Base-by-base conservation (phyloP, 1,139 yeast genomes). In the Magnusiomyces sp. region DNA sequence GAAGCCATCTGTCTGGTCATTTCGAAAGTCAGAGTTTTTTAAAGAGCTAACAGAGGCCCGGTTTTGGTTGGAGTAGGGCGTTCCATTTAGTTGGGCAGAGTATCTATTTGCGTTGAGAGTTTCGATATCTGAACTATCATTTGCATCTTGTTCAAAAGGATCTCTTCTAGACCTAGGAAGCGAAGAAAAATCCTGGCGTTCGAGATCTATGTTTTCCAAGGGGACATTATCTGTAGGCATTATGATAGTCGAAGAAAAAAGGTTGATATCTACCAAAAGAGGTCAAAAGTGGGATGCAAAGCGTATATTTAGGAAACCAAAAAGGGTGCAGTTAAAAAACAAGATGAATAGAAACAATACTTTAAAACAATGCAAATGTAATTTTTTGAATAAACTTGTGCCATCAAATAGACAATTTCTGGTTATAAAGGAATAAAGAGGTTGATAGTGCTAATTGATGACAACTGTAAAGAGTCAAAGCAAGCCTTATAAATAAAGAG, bases 121-220 rank as follows among this genome's bases (percentile, higher is more conserved):
- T 14, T 43, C 46, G 16, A 34, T 43, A 36, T 43, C 46, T 17
- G 23, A 27, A 20, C 14, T 29, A 23, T 43, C 46, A 34, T 43
- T 36, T 17, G n/a, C 16, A 13, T 36, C 40, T 13, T 34, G 27
- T 5, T 34, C 46, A 14, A 34, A 43, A 5, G 46, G 40, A 34
- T 43, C 46, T 7, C 19, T 13, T 17, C 36, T 14, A 5, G 36
- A 34, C 27, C 37, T 16, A 5, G 46, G 40, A 36, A 43, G 46
- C 11, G 37, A 31, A 14, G 37, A 10, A 10, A 10, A 10, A 27
- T 14, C 17, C 13, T 19, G 40, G n/a, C 40, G 38, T 13, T 43
- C 46, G n/a, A 19, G 19, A 27, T 43, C 46, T 4, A 13, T 43
- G 19, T 34, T 14, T 42, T 32, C 31, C 19, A 27, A 10, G 19